Base-by-base conservation (phyloP, 192 early-diverging fungal species). In the Linnemannia zychae region DNA sequence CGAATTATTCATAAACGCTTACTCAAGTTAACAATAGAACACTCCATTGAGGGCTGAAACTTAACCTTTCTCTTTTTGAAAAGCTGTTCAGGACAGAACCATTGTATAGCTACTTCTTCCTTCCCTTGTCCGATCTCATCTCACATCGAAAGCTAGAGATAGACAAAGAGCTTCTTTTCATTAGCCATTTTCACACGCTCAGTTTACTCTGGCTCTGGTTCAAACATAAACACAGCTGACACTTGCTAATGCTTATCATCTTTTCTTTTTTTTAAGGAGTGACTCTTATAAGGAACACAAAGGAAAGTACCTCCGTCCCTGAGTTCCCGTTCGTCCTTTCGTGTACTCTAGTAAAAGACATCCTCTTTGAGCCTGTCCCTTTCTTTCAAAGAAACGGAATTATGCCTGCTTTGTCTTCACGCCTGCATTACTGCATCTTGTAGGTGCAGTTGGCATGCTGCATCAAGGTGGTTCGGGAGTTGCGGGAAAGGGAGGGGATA, bases 291-390 rank as follows among this genome's bases (percentile, higher is more conserved):
- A 49, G 48, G 52, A 44, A 28, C 52, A 57, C 18, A 52, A 9
- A 57, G 0, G 7, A 6, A 57, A n/a, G 9, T 5, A 7, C 57
- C 24, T 31, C 53, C 53, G 28, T 28, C 57, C 28, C 57, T 63
- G 57, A 7, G 70, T 71, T 71, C 70, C 44, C 40, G 44, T 71
- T 71, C 70, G 49, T 71, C 47, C 70, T 71, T 71, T 44, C 28
- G n/a, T n/a, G n/a, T n/a, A n/a, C n/a, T n/a, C 22, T 15, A 24
- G 15, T 3, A 31, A 63, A n/a, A 63, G 57, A 18, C 22, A 5
- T 67, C 33, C 33, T 67, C 33, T 34, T 67, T 11, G 7, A 18
- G 12, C 13, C 31, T n/a, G 28, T 22, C 28, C 11, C 13, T 31
- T 13, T 11, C 11, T 60, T 63, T 31, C 57, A 63, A 63, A 63